Evolutionary conservation across 2,329 filamentous ascomycete species (phyloP).

Genomic region (Aspergillus terreus): DNA sequence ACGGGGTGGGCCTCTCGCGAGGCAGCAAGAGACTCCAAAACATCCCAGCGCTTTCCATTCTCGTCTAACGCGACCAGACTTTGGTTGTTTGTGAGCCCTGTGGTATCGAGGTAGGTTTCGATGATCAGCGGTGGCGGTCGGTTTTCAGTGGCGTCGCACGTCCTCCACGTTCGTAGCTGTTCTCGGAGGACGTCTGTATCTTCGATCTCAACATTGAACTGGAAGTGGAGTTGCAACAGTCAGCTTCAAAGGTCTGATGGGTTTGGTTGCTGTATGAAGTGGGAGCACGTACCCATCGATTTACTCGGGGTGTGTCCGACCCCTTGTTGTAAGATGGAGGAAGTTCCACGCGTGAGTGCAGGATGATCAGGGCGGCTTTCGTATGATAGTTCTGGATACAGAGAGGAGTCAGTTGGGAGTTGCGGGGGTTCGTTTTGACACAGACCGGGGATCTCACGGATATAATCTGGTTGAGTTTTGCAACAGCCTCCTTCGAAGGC

Average conservation of each 20-base stretch:
- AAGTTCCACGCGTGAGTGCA: slow-evolving; percentile 75
- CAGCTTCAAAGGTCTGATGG: not conserved
- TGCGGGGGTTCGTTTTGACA: not conserved
- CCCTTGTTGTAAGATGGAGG: slow-evolving; percentile 55
- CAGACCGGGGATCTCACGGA: slow-evolving; percentile 57
- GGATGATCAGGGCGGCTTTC: slow-evolving; percentile 79
- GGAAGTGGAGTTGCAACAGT: slow-evolving; percentile 4
- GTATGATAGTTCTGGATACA: slow-evolving; percentile 75
- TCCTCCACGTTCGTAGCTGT: slow-evolving; percentile 77
- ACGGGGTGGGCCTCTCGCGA: slow-evolving; percentile 46
- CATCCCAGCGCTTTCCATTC: slow-evolving; percentile 87
- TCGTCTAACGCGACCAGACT: slow-evolving; percentile 85
- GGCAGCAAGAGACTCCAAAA: slow-evolving; percentile 72
- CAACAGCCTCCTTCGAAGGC: slow-evolving; percentile 63
- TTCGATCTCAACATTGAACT: slow-evolving; percentile 95
- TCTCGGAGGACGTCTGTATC: slow-evolving; percentile 86
- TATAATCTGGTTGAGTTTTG: slow-evolving; percentile 88
- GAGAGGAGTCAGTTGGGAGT: slow-evolving; percentile 19
- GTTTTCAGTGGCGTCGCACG: slow-evolving; percentile 70
- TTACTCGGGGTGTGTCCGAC: slow-evolving; percentile 62
- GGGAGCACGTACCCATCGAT: slow-evolving; percentile 74
- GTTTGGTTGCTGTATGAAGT: not conserved
- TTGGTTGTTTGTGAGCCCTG: slow-evolving; percentile 75
- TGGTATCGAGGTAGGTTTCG: slow-evolving; percentile 82
- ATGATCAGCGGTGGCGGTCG: slow-evolving; percentile 81